Evolutionary conservation across 2,329 filamentous ascomycete species (phyloP), one percentile per base, ranked within the genome.

Genomic region (Emergomyces africanus): DNA sequence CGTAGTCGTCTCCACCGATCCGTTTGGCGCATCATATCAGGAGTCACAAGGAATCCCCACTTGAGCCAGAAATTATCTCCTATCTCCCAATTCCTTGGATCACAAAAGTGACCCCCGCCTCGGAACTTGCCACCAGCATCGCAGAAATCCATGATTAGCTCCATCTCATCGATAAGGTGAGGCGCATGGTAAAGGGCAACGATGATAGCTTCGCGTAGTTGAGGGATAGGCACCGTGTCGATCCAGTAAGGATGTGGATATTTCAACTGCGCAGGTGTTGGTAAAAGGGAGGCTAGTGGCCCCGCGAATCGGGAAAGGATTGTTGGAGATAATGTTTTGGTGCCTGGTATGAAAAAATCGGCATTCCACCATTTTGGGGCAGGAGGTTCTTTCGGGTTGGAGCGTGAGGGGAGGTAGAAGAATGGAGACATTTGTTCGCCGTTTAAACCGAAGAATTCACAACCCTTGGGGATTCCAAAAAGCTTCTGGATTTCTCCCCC

Each of bases 381-480:
- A 23, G 23, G 39, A 15, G 54, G 54, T 30, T 56, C 18, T 28
- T 20, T 37, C 1, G 39, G 54, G 30, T 37, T 33, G 23, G 54
- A 56, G 37, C 54, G 54, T n/a, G 54, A 56, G 14, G 54, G 54
- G 20, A 56, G 54, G 37, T 56, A 56, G 41, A 44, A 56, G n/a
- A 56, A 56, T 30, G 54, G 54, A n/a, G 54, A 56, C 54, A 56
- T 56, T 46, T 56, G 39, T 35, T 56, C 54, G 39, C 54, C 54
- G 42, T 56, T 44, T 30, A 44, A 28, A 25, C 54, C 54, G 23
- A 56, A 44, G 30, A 56, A 44, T 35, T 56, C 54, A 25, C 54
- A 56, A 5, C 54, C 54, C 54, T 56, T 56, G 23, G 54, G 54
- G 8, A 56, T 56, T 23, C 14, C 37, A 23, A 56, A 56, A 25